These are phyloP conservation scores for Mimosa bimucronata DNA, from an alignment of 306 rosid genomes.

Conservation along the genomic window DNA sequence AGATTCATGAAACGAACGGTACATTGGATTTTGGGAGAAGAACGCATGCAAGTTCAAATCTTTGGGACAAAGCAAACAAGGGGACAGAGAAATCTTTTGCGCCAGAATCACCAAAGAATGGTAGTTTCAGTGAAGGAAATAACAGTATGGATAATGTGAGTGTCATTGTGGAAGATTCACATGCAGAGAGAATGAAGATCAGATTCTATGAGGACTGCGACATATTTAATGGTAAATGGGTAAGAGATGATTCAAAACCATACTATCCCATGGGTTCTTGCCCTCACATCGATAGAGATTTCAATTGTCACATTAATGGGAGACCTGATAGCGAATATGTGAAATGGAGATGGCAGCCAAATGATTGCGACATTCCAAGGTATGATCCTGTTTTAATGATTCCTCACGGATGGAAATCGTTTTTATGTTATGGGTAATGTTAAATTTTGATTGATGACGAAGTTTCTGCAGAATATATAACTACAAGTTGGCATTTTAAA, in stretches of 20 bases:
- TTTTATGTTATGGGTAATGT: background rate
- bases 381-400: conserved; percentile 30
- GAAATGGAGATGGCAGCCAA: conserved; percentile 96
- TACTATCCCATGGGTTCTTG: conserved; percentile 85
- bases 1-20: conserved; percentile 13
- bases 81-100: conserved; percentile 7
- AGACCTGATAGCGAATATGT: conserved; percentile 77
- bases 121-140: no score
- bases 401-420: background rate
- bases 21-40: conserved; percentile 15
- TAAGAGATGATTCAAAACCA: conserved; percentile 83
- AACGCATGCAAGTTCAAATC: conserved; percentile 33
- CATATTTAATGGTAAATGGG: conserved; percentile 80
- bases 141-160: no score
- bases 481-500: conserved; percentile 5
- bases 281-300: conserved; percentile 74
- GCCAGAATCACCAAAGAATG: conserved; percentile 19
- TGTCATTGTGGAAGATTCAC: conserved; percentile 18
- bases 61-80: conserved; percentile 18
- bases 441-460: background rate
- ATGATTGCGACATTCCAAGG: conserved; percentile 86
- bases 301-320: conserved; percentile 77
- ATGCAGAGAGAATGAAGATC: conserved; percentile 21
- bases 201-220: conserved; percentile 59
- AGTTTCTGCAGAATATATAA: conserved; percentile 19